Base-by-base conservation (phyloP, 495 filamentous ascomycete genomes). In the Peziza echinospora region DNA sequence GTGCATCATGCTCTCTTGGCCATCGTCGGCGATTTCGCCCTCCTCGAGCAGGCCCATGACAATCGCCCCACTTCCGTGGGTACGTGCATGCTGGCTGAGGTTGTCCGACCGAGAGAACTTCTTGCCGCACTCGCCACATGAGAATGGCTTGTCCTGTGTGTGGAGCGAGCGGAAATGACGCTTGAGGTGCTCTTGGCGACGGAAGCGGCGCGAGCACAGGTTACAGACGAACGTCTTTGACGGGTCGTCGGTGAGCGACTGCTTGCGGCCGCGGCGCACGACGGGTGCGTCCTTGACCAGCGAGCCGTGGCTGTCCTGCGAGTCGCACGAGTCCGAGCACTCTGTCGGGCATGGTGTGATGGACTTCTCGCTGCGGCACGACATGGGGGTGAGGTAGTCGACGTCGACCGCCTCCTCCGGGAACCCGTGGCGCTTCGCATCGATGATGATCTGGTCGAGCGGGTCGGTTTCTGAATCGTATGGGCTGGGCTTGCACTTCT, bases 71-170 rank as follows among this genome's bases (percentile, higher is more conserved):
- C 76, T 76, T 41, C 83, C 91, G 55, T 99, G 91, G 11, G 89
- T 99, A 43, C 91, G 77, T 42, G 89, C 77, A 58, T 99, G 91
- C 64, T 99, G 91, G 24, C 83, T 78, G 21, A 99, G 73, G 66
- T 99, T 99, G 64, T 99, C 91, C 55, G 80, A 87, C 48, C 91
- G 81, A 1, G 89, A 96, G 68, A 96, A 99, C 68, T 93, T 93
- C 76, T 99, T 99, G 49, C 89, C 87, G 55, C 91, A 99, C 65
- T 96, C 86, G 49, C 74, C 66, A 66, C 91, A 99, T 63, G 93
- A 84, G 61, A 96, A 96, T 5, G 91, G 91, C 75, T 99, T 99
- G 49, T 96, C 89, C 54, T 91, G 77, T 1, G 91, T 99, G 68
- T 96, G 91, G 39, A 99, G 82, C 30, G 91, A 96, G 41, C 91